These are phyloP conservation scores for Mucor mucedo DNA, from an alignment of 371 early-diverging fungal genomes.

Conservation along the genomic window DNA sequence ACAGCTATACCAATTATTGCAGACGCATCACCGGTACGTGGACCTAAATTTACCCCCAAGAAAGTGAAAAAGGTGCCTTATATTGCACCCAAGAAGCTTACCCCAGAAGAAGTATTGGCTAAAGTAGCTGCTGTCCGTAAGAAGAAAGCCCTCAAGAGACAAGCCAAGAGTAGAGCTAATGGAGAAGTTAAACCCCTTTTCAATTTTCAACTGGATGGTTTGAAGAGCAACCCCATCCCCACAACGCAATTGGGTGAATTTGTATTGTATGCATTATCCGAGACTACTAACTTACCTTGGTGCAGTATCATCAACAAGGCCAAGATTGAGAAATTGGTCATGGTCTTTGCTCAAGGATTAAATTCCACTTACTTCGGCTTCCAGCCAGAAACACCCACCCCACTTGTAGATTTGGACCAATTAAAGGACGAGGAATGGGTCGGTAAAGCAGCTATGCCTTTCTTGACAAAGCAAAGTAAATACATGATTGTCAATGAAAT, in stretches of 20 bases:
- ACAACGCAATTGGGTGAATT: slow-evolving; percentile 41
- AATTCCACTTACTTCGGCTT: slow-evolving; percentile 40
- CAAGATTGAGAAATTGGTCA: slow-evolving; percentile 31
- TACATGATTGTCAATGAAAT: slow-evolving; percentile 44
- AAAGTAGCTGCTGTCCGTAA: slow-evolving; percentile 29
- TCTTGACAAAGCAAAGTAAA: slow-evolving; percentile 31
- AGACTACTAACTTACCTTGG: slow-evolving; percentile 37
- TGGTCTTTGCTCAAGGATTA: slow-evolving; percentile 45
- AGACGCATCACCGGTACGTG: slow-evolving; percentile 3
- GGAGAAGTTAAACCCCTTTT: slow-evolving; percentile 30
- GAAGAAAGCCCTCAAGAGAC: slow-evolving; percentile 31
- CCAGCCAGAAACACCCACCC: slow-evolving; percentile 8
- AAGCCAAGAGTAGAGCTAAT: slow-evolving; percentile 14
- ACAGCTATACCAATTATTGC: slow-evolving; percentile 1
- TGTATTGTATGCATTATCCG: slow-evolving; percentile 39
- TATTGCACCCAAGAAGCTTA: slow-evolving; percentile 6
- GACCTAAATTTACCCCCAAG: slow-evolving; percentile 9
- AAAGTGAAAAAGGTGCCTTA: slow-evolving; percentile 17
- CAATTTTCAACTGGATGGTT: slow-evolving; percentile 20
- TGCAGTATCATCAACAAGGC: slow-evolving; percentile 33
- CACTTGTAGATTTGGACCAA: slow-evolving; percentile 23
- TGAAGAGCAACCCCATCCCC: slow-evolving; percentile 20
- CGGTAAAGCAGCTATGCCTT: slow-evolving; percentile 46
- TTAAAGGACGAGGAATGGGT: slow-evolving; percentile 15
- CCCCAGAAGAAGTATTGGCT: slow-evolving; percentile 22